phyloP scores from a whole-genome alignment of 2,329 filamentous ascomycete species.

The Aspergillus transmontanensis region DNA sequence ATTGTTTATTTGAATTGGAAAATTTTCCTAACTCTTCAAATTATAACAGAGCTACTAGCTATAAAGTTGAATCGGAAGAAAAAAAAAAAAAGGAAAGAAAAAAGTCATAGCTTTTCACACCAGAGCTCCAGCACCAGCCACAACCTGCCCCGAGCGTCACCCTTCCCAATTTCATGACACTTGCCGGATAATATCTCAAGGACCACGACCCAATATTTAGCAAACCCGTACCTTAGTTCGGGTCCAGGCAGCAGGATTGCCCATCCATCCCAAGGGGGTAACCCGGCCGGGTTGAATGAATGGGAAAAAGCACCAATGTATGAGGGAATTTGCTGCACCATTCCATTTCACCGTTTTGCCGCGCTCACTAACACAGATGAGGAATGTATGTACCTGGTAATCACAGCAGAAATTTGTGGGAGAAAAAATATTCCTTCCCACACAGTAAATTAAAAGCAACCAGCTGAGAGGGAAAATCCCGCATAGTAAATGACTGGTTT shows the following conservation, averaged over 20 bases:
- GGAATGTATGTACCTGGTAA: constrained; percentile 16
- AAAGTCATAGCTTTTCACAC: background rate
- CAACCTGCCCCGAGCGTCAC: background rate
- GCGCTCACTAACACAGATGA: constrained; percentile 20
- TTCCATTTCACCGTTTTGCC: background rate
- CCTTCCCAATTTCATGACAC: background rate
- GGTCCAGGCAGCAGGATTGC: constrained; percentile 2
- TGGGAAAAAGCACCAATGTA: constrained; percentile 12
- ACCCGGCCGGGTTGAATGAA: constrained; percentile 1
- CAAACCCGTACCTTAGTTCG: background rate
- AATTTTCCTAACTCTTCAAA: background rate
- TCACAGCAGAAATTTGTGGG: background rate
- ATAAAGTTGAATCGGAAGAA: background rate
- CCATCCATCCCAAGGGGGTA: constrained; percentile 1
- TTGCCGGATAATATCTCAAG: background rate
- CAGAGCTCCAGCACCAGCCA: background rate
- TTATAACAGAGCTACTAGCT: background rate
- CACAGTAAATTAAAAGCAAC: background rate
- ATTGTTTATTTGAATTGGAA: background rate
- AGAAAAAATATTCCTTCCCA: background rate
- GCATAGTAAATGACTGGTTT: background rate
- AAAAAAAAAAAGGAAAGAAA: background rate
- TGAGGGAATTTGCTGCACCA: constrained; percentile 27
- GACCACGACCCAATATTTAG: background rate
- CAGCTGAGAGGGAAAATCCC: background rate